Evolutionary conservation across 2,329 filamentous ascomycete species (phyloP), one percentile per base, ranked within the genome.

Genomic region (Phialemoniopsis sp.): DNA sequence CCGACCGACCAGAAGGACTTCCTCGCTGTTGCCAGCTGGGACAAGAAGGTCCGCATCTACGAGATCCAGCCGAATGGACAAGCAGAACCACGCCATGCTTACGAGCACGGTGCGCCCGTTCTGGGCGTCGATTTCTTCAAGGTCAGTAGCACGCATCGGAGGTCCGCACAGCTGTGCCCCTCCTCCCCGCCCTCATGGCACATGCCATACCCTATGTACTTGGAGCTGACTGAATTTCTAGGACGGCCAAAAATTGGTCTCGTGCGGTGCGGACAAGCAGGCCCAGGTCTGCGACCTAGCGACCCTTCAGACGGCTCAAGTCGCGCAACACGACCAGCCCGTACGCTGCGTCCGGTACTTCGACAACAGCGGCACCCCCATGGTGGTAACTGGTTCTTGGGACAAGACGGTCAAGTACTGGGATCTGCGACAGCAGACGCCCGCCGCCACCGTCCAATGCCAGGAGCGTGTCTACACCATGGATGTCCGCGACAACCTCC

Each of bases 41-140:
- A 98, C 67, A 95, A 94, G 71, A 95, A 95, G 63, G 89, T 97
- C 47, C 85, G 90, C 57, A 91, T 98, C 59, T 98, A 97, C 68
- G 89, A 97, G 63, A 89, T 97, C 58, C 80, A 84, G 48, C 67
- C 66, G 41, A 80, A 80, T 49, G 89, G 89, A 32, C 78, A 86
- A 58, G 91, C 86, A 56, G 80, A 89, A 59, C 89, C 89, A 36
- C 91, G 90, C 56, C 89, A 89, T 46, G 70, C 85, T 43, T 94
- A 93, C 57, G 86, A 94, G 51, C 88, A 94, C 64, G 85, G 89
- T 49, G 87, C 77, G 33, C 89, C 90, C 4, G 90, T 95, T 4
- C 68, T 98, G 45, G 86, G 80, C 58, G 84, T 85, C 47, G 85
- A 89, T 56, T 97, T 91, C 78, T 89, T 88, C 62, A 88, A 85